phyloP scores from a whole-genome alignment of 75 land plant genomes.

The Gnetum montanum region DNA sequence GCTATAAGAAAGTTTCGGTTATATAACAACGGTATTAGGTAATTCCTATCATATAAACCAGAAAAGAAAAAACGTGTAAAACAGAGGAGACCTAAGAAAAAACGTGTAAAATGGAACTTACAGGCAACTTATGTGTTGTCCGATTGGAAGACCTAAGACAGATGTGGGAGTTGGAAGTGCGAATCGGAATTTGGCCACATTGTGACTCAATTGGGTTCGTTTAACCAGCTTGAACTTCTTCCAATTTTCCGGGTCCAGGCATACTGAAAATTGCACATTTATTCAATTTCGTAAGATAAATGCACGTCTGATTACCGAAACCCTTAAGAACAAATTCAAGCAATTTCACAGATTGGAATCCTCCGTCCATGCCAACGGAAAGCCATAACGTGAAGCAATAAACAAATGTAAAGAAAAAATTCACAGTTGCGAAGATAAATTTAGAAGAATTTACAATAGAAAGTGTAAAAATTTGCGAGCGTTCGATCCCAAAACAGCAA shows the following conservation, averaged over 20 bases:
- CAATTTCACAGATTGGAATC: neutral
- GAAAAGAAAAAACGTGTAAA: neutral
- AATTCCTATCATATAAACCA: neutral
- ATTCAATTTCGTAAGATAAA: neutral
- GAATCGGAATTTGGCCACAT: conserved; percentile 77
- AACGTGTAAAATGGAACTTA: no score
- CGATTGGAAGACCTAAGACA: conserved; percentile 87
- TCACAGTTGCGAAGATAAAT: no score
- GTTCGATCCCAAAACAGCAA: no score
- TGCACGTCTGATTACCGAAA: neutral
- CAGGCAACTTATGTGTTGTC: conserved; percentile 91
- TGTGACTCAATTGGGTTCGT: conserved; percentile 67
- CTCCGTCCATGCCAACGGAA: neutral
- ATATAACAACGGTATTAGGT: neutral
- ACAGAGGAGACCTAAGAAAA: no score
- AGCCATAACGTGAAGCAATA: neutral
- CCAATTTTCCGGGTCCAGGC: conserved; percentile 81
- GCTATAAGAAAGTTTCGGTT: no score
- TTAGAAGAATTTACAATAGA: no score
- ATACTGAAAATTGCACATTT: conserved; percentile 21
- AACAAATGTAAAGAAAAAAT: no score
- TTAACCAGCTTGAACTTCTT: conserved; percentile 70
- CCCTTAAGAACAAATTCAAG: neutral
- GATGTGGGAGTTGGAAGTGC: conserved; percentile 75
- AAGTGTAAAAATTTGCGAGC: no score